phyloP scores from a whole-genome alignment of 768 basidiomycete species.

The Boletus vinaceobasis region DNA sequence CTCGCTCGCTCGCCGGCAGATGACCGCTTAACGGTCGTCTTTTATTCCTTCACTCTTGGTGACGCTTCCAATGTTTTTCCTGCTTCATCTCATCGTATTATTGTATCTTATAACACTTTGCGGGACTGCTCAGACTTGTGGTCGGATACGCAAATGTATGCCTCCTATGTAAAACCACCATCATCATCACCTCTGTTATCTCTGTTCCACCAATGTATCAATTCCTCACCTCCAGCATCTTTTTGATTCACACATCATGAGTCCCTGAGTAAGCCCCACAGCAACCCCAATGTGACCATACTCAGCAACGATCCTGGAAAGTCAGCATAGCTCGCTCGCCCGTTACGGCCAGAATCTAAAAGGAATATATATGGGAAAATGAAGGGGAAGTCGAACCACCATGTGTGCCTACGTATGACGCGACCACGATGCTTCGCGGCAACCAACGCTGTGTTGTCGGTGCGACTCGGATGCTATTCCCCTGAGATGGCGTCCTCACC shows the following conservation, averaged over 20 bases:
- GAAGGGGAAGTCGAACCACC: neutral
- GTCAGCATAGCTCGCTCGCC: neutral
- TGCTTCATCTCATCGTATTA: neutral
- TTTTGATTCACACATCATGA: neutral
- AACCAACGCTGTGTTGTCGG: neutral
- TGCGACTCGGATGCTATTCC: neutral
- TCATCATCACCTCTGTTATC: neutral
- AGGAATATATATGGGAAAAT: neutral
- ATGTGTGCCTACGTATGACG: neutral
- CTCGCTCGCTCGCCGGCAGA: neutral
- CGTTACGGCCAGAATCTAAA: neutral
- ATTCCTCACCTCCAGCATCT: neutral
- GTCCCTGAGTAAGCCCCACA: neutral
- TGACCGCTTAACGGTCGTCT: neutral
- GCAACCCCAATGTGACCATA: slow-evolving; percentile 2
- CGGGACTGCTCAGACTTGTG: neutral
- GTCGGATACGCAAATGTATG: neutral
- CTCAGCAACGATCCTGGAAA: neutral
- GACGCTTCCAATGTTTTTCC: neutral
- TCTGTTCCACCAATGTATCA: neutral
- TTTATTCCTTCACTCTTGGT: neutral
- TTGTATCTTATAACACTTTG: neutral
- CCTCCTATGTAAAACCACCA: neutral
- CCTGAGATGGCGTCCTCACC: neutral
- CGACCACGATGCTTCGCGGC: slow-evolving; percentile 1